Base-by-base conservation (phyloP, 305 asterid genomes). In the Solanum hybrid region DNA sequence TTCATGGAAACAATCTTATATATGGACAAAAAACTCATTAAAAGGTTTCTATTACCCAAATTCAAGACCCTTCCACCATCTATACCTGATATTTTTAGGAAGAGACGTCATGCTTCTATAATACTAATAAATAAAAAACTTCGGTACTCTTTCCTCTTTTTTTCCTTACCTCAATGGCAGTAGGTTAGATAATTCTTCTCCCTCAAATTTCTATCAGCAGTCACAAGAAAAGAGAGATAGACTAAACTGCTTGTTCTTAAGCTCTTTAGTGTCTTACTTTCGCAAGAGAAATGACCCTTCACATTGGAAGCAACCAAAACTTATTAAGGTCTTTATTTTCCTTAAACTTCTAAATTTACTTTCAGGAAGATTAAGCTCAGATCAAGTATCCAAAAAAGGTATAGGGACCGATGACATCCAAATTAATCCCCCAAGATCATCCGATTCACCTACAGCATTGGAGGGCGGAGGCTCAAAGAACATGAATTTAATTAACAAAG, bases 281-380 rank as follows among this genome's bases (percentile, higher is more conserved):
- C 87, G 29, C 87, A 29, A 84, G 40, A 84, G 29, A 84, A 42
- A 82, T 42, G 73, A 83, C 87, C 87, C 87, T 83, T 83, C 87
- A 83, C 16, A 22, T 40, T 28, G 37, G 37, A 67, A 29, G 29
- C 87, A 46, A 46, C 73, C 39, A 46, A 83, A 79, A 79, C 86
- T 37, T n/a, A 78, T 35, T 35, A 22, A 35, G 31, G 51, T 22
- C 29, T 78, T 35, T 35, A 35, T 78, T 28, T 82, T 42, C 87
- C 39, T 42, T 16, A 28, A 82, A 82, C 20, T 36, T 40, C 87
- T 42, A 28, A 57, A 82, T 82, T 42, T 31, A 82, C 71, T 5
- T 35, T 78, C 57, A 11, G 57, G 28, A 16, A 82, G 87, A 82
- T 82, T 82, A 83, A 42, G 71, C 73, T 83, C 87, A 42, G 73